phyloP scores from a whole-genome alignment of 2,329 filamentous ascomycete species.

The Chaetomiaceae sp. region DNA sequence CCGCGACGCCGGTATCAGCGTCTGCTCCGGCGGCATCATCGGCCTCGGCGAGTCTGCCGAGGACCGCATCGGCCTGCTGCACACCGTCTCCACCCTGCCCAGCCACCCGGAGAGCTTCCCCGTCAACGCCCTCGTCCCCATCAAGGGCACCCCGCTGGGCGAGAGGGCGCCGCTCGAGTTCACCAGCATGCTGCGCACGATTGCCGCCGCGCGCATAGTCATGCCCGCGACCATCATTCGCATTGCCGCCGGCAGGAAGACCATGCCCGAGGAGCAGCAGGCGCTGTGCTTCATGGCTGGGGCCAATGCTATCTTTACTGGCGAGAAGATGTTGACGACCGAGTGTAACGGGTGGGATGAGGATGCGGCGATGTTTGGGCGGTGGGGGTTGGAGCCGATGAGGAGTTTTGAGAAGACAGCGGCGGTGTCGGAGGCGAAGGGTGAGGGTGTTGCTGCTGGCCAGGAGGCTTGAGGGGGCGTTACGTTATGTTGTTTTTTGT shows the following conservation, averaged over 20 bases:
- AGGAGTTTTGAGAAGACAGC: slow-evolving; percentile 36
- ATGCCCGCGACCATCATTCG: slow-evolving; percentile 85
- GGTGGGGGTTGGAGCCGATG: slow-evolving; percentile 81
- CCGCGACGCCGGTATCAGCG: slow-evolving; percentile 79
- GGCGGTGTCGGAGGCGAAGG: no score
- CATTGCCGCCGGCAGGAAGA: slow-evolving; percentile 77
- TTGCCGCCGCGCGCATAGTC: slow-evolving; percentile 75
- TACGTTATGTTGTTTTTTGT: no score
- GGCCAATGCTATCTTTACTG: slow-evolving; percentile 91
- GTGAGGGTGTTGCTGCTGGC: not conserved
- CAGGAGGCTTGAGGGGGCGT: slow-evolving; percentile 5
- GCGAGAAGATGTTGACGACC: slow-evolving; percentile 93
- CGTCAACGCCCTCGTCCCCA: slow-evolving; percentile 85
- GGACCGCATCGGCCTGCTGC: slow-evolving; percentile 77
- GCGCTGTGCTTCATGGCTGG: slow-evolving; percentile 85
- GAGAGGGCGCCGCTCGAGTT: slow-evolving; percentile 70
- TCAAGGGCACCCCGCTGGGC: slow-evolving; percentile 81
- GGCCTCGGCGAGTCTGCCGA: slow-evolving; percentile 74
- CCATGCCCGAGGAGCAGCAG: slow-evolving; percentile 84
- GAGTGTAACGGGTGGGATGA: slow-evolving; percentile 90
- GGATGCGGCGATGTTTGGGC: slow-evolving; percentile 75
- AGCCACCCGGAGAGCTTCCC: slow-evolving; percentile 85
- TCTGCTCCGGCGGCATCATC: slow-evolving; percentile 85
- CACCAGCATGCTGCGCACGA: slow-evolving; percentile 72
- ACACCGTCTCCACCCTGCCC: slow-evolving; percentile 77